Conservation (phyloP, 257 asterid genomes). For the Mitragyna speciosa region DNA sequence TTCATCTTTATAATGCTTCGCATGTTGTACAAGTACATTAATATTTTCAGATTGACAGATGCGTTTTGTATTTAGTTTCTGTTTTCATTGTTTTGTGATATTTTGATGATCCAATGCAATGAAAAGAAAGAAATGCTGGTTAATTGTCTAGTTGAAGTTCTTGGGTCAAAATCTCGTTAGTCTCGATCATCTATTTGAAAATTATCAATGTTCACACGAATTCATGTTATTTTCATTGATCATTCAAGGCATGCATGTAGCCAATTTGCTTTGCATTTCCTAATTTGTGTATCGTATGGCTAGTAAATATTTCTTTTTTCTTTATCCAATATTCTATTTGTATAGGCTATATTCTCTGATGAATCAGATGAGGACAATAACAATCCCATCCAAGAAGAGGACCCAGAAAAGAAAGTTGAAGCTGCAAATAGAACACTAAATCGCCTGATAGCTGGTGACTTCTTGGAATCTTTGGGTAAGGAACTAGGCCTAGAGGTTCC, state of each 20-base stretch:
- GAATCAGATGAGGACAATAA: conserved; percentile 63
- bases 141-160: not conserved
- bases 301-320: not conserved
- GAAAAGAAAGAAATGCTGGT: not conserved
- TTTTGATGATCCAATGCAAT: not conserved
- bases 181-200: not conserved
- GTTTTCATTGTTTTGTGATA: not conserved
- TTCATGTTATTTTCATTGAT: not conserved
- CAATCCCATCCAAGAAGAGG: conserved; percentile 43
- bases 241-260: not conserved
- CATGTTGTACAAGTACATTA: not conserved
- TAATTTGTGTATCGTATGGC: not conserved
- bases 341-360: conserved; percentile 91
- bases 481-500: conserved; percentile 86
- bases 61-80: not conserved
- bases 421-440: conserved; percentile 74
- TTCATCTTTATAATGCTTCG: conserved; percentile 3
- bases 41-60: not conserved
- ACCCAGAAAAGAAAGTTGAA: conserved; percentile 60
- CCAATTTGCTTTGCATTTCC: not conserved
- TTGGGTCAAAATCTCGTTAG: not conserved
- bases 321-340: not conserved
- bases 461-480: conserved; percentile 88
- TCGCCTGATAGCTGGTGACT: conserved; percentile 94
- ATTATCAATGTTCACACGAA: not conserved